Evolutionary conservation across 2,329 filamentous ascomycete species (phyloP).

Genomic region (Proliferodiscus dingleyae): DNA sequence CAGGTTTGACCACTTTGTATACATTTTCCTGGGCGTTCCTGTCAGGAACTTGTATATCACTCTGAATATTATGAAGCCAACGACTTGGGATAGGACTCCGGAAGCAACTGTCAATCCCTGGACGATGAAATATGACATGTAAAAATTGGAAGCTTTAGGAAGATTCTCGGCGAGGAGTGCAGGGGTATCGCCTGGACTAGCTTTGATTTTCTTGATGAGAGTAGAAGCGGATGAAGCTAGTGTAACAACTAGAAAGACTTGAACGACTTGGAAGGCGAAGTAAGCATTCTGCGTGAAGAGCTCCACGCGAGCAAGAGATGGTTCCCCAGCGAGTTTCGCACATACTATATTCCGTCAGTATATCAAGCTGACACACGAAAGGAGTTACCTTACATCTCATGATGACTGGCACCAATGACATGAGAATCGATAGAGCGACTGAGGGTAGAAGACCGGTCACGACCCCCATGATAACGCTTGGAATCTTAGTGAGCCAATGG

Average conservation of each 20-base stretch:
- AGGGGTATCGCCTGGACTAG: slow-evolving; percentile 58
- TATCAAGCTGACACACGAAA: background rate
- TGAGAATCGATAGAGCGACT: slow-evolving; percentile 73
- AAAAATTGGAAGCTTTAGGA: slow-evolving; percentile 86
- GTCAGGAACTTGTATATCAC: slow-evolving; percentile 71
- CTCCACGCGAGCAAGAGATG: slow-evolving; percentile 75
- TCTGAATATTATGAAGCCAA: slow-evolving; percentile 68
- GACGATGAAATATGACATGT: slow-evolving; percentile 90
- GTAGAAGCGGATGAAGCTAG: slow-evolving; percentile 74
- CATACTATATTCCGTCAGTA: slow-evolving; percentile 47
- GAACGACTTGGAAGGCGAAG: no score
- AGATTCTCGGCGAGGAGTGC: slow-evolving; percentile 66
- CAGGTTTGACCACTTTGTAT: slow-evolving; percentile 69
- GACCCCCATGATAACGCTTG: slow-evolving; percentile 67
- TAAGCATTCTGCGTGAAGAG: slow-evolving; percentile 77
- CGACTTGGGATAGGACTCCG: slow-evolving; percentile 67
- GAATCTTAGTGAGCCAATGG: slow-evolving; percentile 67
- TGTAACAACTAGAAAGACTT: slow-evolving; percentile 72
- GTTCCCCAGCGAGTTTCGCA: slow-evolving; percentile 75
- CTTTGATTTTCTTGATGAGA: slow-evolving; percentile 56
- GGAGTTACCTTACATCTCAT: slow-evolving; percentile 61
- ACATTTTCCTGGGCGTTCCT: slow-evolving; percentile 74
- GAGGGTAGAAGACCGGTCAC: slow-evolving; percentile 81
- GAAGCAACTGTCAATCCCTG: slow-evolving; percentile 81
- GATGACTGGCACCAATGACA: slow-evolving; percentile 79